A percentile compares a stretch with the other conserved stretches of the same genome.
Evolutionary conservation across 2,329 filamentous ascomycete genomes (phyloP).

Genomic region (Pyrenochaeta sp.): DNA sequence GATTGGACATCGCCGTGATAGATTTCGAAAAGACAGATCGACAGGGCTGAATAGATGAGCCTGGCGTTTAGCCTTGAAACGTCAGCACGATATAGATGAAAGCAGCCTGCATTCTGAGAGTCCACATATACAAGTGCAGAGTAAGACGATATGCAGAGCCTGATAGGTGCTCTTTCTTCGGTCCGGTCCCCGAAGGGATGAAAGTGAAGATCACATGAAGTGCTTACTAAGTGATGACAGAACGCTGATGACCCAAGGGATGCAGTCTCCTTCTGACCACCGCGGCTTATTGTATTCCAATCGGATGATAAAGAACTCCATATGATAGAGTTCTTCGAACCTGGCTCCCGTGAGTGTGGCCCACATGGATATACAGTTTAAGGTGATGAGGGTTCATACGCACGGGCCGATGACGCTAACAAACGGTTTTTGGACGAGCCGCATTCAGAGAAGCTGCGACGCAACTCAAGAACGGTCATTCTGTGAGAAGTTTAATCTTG

Average conservation of each 20-base stretch:
- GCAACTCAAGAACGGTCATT: too few relatives aligned
- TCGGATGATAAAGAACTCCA: too few relatives aligned
- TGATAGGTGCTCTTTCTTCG: constrained; percentile 9
- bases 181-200: constrained; percentile 24
- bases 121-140: constrained; percentile 3
- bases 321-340: too few relatives aligned
- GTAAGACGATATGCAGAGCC: constrained; percentile 6
- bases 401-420: too few relatives aligned
- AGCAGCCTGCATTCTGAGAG: constrained; percentile 5
- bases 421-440: too few relatives aligned
- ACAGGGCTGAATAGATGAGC: constrained; percentile 24
- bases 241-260: too few relatives aligned
- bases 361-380: too few relatives aligned
- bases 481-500: too few relatives aligned
- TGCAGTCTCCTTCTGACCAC: background rate
- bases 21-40: constrained; percentile 21
- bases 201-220: background rate
- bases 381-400: too few relatives aligned
- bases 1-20: background rate
- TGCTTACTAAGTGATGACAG: background rate
- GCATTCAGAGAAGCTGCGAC: too few relatives aligned
- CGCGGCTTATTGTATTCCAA: too few relatives aligned
- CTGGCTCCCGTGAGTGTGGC: too few relatives aligned
- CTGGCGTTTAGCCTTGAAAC: constrained; percentile 35
- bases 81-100: constrained; percentile 24